A percentile compares a stretch with the other conserved stretches of the same genome.
Evolutionary conservation across 1,139 yeast genomes (phyloP).

Genomic region (Geotrichum fermentans): DNA sequence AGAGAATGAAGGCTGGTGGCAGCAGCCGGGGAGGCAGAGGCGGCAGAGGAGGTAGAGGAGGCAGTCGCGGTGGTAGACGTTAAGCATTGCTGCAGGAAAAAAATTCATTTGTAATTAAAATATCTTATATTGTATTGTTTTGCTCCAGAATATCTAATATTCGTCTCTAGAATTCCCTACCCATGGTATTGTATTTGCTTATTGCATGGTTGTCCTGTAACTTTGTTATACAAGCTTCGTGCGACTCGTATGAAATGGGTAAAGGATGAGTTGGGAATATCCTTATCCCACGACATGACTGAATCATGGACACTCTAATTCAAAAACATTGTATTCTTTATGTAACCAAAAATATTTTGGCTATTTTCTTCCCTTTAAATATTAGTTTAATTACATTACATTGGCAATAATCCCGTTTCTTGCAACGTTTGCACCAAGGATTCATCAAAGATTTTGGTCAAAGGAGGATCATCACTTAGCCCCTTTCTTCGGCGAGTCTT

Average conservation of each 20-base stretch:
- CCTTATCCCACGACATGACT: no score
- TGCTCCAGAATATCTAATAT: background rate
- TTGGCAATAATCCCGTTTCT: conserved; percentile 42
- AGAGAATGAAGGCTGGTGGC: conserved; percentile 46
- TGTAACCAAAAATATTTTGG: no score
- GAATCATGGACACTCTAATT: no score
- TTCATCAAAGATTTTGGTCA: conserved; percentile 64
- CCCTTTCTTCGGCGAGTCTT: conserved; percentile 90
- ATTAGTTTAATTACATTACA: background rate
- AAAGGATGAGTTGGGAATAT: no score
- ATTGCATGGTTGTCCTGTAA: no score
- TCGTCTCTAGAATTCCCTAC: no score
- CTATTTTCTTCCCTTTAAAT: no score
- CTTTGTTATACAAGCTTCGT: no score
- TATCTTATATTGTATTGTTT: background rate
- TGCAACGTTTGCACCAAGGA: conserved; percentile 53
- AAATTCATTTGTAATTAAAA: conserved; percentile 1
- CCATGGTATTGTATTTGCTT: no score
- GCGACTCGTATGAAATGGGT: no score
- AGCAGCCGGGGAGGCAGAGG: conserved; percentile 31
- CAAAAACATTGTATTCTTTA: no score
- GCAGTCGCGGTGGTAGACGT: conserved; percentile 36
- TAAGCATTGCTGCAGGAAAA: no score
- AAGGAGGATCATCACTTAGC: conserved; percentile 60
- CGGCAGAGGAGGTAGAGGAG: conserved; percentile 58